phyloP scores from a whole-genome alignment of 1,284 basidiomycete species.

The Cryptococcus amylolentus region DNA sequence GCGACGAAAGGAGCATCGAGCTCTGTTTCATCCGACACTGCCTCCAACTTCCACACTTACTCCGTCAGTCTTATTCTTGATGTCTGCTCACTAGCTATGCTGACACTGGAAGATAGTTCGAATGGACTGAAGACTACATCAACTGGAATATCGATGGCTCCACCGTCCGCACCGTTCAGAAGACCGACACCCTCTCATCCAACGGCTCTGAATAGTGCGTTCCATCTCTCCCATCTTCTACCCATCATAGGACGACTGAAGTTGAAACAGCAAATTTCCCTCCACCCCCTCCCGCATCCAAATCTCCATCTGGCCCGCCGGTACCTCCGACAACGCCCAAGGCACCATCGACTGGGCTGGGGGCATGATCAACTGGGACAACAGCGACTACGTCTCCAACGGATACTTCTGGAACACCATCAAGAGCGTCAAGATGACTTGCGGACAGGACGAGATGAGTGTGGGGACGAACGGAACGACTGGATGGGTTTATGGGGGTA shows the following conservation, averaged over 20 bases:
- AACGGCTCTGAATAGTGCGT: conserved; percentile 42
- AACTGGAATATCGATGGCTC: conserved; percentile 68
- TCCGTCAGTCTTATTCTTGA: conserved; percentile 54
- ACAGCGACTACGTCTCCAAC: conserved; percentile 63
- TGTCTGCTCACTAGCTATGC: neutral
- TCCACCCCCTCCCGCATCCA: conserved; percentile 72
- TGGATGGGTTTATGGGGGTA: conserved; percentile 35
- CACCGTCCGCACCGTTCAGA: conserved; percentile 63
- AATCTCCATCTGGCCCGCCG: conserved; percentile 75
- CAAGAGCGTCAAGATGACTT: conserved; percentile 32
- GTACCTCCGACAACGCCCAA: conserved; percentile 57
- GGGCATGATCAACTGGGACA: conserved; percentile 70
- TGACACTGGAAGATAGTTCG: conserved; percentile 54
- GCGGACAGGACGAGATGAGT: conserved; percentile 20
- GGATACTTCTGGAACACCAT: conserved; percentile 44
- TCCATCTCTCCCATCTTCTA: neutral
- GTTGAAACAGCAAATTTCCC: conserved; percentile 56
- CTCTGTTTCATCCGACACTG: conserved; percentile 60
- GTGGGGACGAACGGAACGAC: conserved; percentile 10
- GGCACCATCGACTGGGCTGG: conserved; percentile 75
- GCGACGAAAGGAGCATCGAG: conserved; percentile 43
- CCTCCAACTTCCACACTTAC: conserved; percentile 68
- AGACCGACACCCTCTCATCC: conserved; percentile 57
- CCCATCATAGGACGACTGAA: neutral
- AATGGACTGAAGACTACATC: conserved; percentile 69